A percentile compares a stretch with the other conserved stretches of the same genome.
These are phyloP conservation scores for Edaphochlamys debaryana DNA, from an alignment of 139 green algal genomes.

Conservation along the genomic window DNA sequence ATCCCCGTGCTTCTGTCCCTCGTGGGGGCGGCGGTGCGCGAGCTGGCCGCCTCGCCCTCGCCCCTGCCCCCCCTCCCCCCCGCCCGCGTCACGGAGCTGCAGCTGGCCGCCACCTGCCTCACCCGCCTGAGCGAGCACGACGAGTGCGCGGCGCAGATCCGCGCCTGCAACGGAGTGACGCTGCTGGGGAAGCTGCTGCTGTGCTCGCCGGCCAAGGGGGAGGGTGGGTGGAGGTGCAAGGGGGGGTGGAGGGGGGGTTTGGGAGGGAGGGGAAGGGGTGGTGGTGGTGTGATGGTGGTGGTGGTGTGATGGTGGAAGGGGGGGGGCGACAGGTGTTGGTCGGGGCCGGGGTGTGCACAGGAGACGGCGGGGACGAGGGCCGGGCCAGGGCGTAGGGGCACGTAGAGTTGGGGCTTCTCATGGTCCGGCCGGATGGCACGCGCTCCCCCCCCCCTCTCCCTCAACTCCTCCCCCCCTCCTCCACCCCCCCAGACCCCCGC, in stretches of 20 bases:
- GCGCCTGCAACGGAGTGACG: constrained; percentile 59
- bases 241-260: background rate
- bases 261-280: background rate
- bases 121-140: constrained; percentile 59
- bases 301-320: background rate
- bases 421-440: too few relatives aligned
- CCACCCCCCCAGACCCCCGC: background rate
- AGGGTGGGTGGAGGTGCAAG: background rate
- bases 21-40: constrained; percentile 23
- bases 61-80: constrained; percentile 10
- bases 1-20: constrained; percentile 55
- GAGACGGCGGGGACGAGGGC: too few relatives aligned
- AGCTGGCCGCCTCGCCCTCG: constrained; percentile 24
- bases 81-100: constrained; percentile 42
- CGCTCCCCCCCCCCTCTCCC: background rate
- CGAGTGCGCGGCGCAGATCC: constrained; percentile 46
- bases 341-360: background rate
- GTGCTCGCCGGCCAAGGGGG: background rate
- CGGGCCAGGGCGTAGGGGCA: too few relatives aligned
- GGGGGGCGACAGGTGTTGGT: too few relatives aligned
- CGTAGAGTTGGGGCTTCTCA: too few relatives aligned
- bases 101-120: constrained; percentile 55
- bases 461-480: background rate
- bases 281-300: too few relatives aligned
- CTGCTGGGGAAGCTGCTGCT: constrained; percentile 66